Evolutionary conservation across 108 stramenopile species (phyloP).

Genomic region (Cyclotella sp.): DNA sequence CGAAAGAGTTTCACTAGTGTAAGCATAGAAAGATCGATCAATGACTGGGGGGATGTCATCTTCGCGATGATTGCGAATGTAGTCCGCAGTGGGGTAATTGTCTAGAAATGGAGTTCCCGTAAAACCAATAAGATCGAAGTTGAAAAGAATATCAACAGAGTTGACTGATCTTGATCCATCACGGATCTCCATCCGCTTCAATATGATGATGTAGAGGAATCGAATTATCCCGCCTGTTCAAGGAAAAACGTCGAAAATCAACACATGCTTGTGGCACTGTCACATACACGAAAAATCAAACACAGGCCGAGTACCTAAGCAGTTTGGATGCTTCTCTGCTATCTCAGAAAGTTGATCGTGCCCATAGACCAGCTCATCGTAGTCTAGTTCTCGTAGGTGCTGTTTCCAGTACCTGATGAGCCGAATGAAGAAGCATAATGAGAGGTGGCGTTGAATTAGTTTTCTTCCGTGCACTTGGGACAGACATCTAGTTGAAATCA

Average conservation of each 20-base stretch:
- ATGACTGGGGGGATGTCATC: constrained; percentile 61
- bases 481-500: no score
- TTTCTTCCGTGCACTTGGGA: no score
- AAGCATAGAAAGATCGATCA: constrained; percentile 62
- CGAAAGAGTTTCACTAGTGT: constrained; percentile 43
- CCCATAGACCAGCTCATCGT: constrained; percentile 63
- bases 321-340: constrained; percentile 54
- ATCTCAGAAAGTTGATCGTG: constrained; percentile 59
- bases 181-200: constrained; percentile 64
- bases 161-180: constrained; percentile 58
- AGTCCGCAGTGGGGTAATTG: constrained; percentile 59
- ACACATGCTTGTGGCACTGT: background rate
- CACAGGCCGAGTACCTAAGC: background rate
- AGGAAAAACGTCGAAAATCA: background rate
- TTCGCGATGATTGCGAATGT: constrained; percentile 54
- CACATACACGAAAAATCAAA: background rate
- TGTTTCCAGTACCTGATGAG: constrained; percentile 46
- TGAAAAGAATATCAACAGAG: constrained; percentile 61
- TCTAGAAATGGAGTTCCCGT: constrained; percentile 66
- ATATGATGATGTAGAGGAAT: constrained; percentile 58
- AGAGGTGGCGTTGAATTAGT: no score
- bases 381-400: constrained; percentile 50
- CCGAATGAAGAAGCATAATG: background rate
- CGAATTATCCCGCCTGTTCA: constrained; percentile 48
- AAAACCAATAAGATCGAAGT: constrained; percentile 64